These are phyloP conservation scores for Hydrangea macrophylla DNA, from an alignment of 148 eudicot genomes.

Conservation along the genomic window DNA sequence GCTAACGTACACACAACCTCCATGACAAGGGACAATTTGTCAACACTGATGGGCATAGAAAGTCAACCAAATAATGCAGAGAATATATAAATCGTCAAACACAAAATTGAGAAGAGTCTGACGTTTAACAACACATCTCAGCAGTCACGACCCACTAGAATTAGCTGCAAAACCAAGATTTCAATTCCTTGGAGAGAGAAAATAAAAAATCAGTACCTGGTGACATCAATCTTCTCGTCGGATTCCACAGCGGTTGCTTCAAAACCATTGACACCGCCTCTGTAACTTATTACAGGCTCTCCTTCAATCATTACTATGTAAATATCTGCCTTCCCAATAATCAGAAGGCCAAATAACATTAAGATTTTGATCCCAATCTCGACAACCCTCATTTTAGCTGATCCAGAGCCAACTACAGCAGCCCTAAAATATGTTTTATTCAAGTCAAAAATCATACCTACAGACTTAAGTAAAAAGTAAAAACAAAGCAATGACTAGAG, in stretches of 20 bases:
- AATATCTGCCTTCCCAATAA: conserved; percentile 48
- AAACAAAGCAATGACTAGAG: background rate
- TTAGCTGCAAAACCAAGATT: background rate
- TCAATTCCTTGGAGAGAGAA: background rate
- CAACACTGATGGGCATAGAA: background rate
- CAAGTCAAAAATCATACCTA: conserved; percentile 2
- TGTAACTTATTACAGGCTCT: conserved; percentile 80
- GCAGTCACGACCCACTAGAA: conserved; percentile 1
- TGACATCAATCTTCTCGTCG: conserved; percentile 83
- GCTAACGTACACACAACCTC: too few relatives aligned
- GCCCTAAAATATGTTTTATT: conserved; percentile 22
- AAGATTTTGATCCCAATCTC: conserved; percentile 32
- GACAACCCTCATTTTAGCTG: conserved; percentile 45
- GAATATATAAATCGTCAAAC: background rate
- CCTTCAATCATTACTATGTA: conserved; percentile 82
- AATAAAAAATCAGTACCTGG: conserved; percentile 46
- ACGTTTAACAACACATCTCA: background rate
- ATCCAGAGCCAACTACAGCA: conserved; percentile 20
- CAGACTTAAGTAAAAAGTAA: too few relatives aligned
- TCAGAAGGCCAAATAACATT: conserved; percentile 43
- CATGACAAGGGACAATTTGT: too few relatives aligned
- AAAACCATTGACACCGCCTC: conserved; percentile 74
- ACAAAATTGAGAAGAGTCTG: background rate
- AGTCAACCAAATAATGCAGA: background rate
- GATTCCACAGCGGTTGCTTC: conserved; percentile 87